Percentiles rank a stretch among this genome's conserved stretches.
Conservation (phyloP, 805 yeast genomes). For the Priceomyces haplophilus region DNA sequence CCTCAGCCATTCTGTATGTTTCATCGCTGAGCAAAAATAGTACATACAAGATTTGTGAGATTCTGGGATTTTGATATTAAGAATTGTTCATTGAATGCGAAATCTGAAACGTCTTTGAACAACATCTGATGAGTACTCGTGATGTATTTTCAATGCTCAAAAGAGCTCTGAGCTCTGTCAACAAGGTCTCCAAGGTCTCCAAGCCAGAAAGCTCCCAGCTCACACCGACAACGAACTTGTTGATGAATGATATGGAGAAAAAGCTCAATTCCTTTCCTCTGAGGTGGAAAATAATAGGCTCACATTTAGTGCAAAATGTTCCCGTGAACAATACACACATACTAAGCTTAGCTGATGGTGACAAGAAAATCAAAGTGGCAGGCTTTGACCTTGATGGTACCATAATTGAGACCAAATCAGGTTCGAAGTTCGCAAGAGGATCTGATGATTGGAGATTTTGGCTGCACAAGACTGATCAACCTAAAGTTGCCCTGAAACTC, state of each 20-base stretch:
- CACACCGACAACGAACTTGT: background rate
- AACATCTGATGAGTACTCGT: background rate
- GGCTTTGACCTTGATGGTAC: conserved; percentile 90
- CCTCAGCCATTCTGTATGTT: conserved; percentile 6
- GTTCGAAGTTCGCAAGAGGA: conserved; percentile 52
- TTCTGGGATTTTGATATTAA: background rate
- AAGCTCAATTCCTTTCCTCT: conserved; percentile 4
- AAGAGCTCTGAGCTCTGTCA: conserved; percentile 6
- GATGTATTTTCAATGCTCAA: conserved; percentile 13
- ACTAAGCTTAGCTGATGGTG: conserved; percentile 5
- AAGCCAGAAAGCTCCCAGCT: conserved; percentile 2
- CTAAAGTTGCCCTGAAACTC: conserved; percentile 22
- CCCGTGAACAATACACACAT: conserved; percentile 24
- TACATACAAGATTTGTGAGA: background rate
- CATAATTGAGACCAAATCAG: conserved; percentile 62
- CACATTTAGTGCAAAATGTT: conserved; percentile 42
- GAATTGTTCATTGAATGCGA: background rate
- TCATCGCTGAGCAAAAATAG: background rate
- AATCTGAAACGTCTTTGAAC: background rate
- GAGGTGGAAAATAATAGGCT: conserved; percentile 30
- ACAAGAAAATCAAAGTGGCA: conserved; percentile 42
- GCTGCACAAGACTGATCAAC: conserved; percentile 8
- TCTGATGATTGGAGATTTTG: conserved; percentile 73
- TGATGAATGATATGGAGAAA: background rate
- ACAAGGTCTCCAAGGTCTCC: conserved; percentile 4